A percentile compares a stretch with the other conserved stretches of the same genome.
Evolutionary conservation across 306 rosid species (phyloP).

Genomic region (Chamaecrista fasciculata): DNA sequence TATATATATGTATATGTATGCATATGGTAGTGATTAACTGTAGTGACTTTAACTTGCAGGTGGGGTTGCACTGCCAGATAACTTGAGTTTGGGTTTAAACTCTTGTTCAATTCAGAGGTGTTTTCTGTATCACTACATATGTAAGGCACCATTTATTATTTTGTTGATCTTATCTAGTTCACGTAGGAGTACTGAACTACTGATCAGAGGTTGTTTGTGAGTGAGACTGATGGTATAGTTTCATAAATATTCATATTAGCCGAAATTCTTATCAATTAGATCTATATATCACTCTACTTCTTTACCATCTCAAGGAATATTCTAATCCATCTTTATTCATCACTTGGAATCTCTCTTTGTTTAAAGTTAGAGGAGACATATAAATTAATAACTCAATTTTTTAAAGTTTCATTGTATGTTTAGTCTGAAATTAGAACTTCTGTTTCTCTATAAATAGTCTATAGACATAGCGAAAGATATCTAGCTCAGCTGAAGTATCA

Average conservation of each 20-base stretch:
- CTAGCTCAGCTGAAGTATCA: conserved; percentile 13
- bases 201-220: conserved; percentile 71
- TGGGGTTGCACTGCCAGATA: conserved; percentile 55
- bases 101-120: conserved; percentile 73
- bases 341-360: conserved; percentile 6
- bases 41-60: conserved; percentile 57
- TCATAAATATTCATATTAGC: conserved; percentile 48
- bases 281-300: conserved; percentile 29
- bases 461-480: too few species aligned
- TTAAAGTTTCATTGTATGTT: too few species aligned
- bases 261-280: conserved; percentile 43
- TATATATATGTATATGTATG: too few species aligned
- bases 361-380: too few species aligned
- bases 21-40: conserved; percentile 20
- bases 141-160: conserved; percentile 50
- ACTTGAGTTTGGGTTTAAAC: conserved; percentile 65
- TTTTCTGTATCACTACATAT: conserved; percentile 58
- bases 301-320: conserved; percentile 25
- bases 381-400: too few species aligned
- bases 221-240: conserved; percentile 58
- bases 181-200: conserved; percentile 60
- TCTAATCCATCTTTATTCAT: conserved; percentile 28
- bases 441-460: too few species aligned
- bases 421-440: too few species aligned
- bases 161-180: conserved; percentile 56